These are phyloP conservation scores for Beta corolliflora DNA, from an alignment of 179 eudicot species.

Conservation along the genomic window DNA sequence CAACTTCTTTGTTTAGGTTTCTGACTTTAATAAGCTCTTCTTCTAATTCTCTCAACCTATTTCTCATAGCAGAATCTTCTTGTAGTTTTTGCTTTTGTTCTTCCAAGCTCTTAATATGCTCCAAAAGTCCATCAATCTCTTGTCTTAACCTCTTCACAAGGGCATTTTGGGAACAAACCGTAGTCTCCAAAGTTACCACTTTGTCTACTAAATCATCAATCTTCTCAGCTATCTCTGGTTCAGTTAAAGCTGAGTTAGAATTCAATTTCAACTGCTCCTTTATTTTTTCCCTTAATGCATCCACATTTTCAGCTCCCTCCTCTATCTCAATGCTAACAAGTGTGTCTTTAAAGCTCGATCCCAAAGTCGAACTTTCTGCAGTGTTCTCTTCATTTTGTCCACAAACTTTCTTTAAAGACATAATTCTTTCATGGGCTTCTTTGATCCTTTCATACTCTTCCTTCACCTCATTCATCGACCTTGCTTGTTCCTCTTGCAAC, in stretches of 20 bases:
- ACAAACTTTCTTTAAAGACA: constrained; percentile 39
- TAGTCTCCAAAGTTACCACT: constrained; percentile 61
- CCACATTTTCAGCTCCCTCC: constrained; percentile 36
- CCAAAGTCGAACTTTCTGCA: not conserved
- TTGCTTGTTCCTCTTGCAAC: constrained; percentile 58
- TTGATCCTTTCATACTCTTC: constrained; percentile 56
- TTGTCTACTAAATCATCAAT: constrained; percentile 78
- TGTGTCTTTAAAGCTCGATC: constrained; percentile 25
- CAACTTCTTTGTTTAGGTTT: constrained; percentile 45
- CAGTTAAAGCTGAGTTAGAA: constrained; percentile 44
- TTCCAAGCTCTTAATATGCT: constrained; percentile 51
- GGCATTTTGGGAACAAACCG: constrained; percentile 67
- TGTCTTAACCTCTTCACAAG: constrained; percentile 57
- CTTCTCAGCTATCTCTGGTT: constrained; percentile 80
- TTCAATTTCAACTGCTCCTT: constrained; percentile 44
- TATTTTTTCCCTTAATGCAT: constrained; percentile 40
- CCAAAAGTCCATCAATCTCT: constrained; percentile 58
- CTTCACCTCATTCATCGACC: constrained; percentile 43
- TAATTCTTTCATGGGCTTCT: constrained; percentile 50
- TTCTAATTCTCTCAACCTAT: constrained; percentile 57
- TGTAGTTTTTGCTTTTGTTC: constrained; percentile 45
- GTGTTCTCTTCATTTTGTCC: constrained; percentile 16
- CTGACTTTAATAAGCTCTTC: constrained; percentile 55
- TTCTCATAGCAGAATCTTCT: constrained; percentile 36
- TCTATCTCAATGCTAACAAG: constrained; percentile 31